Conservation (phyloP, 176 grass and related monocot genomes). For the Avena eriantha region DNA sequence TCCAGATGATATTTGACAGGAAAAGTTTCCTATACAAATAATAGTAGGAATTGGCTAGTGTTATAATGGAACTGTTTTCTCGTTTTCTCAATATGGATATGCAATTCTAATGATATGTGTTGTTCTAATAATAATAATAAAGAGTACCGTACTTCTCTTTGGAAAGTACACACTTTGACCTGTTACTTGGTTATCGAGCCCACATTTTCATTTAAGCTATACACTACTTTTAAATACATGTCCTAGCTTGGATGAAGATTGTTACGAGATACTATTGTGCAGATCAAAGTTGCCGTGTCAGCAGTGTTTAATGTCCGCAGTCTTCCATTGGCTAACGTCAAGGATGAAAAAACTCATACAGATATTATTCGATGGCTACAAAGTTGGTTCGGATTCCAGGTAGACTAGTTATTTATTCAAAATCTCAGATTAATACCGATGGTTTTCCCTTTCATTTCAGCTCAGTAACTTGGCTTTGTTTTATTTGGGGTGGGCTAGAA, state of each 20-base stretch:
- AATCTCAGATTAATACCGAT: conserved; percentile 17
- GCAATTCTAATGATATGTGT: neutral
- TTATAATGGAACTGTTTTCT: neutral
- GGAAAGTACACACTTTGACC: neutral
- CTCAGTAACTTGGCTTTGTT: conserved; percentile 39
- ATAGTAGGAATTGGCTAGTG: conserved; percentile 14
- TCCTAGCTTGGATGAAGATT: conserved; percentile 20
- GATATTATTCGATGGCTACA: conserved; percentile 90
- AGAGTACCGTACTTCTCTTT: neutral
- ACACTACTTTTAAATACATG: neutral
- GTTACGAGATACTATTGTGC: conserved; percentile 31
- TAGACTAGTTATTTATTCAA: conserved; percentile 37
- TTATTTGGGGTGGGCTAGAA: conserved; percentile 48
- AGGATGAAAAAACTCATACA: conserved; percentile 54
- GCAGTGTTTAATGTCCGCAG: conserved; percentile 81
- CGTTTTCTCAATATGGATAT: neutral
- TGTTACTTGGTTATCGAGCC: conserved; percentile 1
- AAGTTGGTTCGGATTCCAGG: conserved; percentile 97
- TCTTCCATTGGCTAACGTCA: conserved; percentile 63
- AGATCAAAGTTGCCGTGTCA: conserved; percentile 82
- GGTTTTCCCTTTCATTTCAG: conserved; percentile 30
- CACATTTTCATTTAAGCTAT: neutral
- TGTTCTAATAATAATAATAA: neutral
- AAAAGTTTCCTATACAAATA: conserved; percentile 22
- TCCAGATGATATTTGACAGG: conserved; percentile 17